Percentiles rank a stretch among this genome's conserved stretches.
phyloP scores from a whole-genome alignment of 2,329 filamentous ascomycete species.

The Ophiocordyceps camponoti-leonardi region DNA sequence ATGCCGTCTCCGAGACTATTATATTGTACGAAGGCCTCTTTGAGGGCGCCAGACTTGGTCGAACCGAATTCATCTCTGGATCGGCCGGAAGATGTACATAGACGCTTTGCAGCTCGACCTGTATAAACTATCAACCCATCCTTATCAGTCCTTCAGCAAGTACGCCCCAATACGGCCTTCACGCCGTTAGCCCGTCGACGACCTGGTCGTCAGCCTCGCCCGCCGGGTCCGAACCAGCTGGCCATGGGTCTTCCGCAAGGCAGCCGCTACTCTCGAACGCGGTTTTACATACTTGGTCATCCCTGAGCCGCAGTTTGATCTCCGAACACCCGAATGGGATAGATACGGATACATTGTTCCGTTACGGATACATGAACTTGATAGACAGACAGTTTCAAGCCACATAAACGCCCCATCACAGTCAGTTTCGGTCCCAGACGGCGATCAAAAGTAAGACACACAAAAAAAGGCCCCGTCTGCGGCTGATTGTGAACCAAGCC shows the following conservation, averaged over 20 bases:
- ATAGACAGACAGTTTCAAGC: too few relatives aligned
- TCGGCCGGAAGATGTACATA: conserved; percentile 17
- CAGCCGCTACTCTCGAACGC: conserved; percentile 13
- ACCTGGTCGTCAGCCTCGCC: too few relatives aligned
- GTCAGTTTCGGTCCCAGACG: too few relatives aligned
- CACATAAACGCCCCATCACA: too few relatives aligned
- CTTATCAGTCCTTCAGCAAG: conserved; percentile 24
- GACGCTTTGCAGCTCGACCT: conserved; percentile 19
- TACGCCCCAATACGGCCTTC: conserved; percentile 23
- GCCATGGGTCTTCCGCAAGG: conserved; percentile 20
- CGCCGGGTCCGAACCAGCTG: conserved; percentile 30
- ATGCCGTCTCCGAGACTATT: too few relatives aligned
- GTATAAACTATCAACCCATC: conserved; percentile 36
- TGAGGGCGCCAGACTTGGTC: conserved; percentile 24
- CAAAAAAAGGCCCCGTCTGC: not conserved
- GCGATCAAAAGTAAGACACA: not conserved
- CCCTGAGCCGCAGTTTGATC: too few relatives aligned
- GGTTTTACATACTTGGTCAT: too few relatives aligned
- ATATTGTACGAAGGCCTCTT: too few relatives aligned
- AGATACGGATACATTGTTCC: too few relatives aligned
- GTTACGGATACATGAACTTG: too few relatives aligned
- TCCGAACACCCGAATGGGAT: too few relatives aligned
- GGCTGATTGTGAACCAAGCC: not conserved
- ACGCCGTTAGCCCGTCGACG: conserved; percentile 23
- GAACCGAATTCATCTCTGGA: conserved; percentile 27